These are phyloP conservation scores for Cinnamomum micranthum DNA, from an alignment of 164 flowering plant genomes.

Conservation along the genomic window DNA sequence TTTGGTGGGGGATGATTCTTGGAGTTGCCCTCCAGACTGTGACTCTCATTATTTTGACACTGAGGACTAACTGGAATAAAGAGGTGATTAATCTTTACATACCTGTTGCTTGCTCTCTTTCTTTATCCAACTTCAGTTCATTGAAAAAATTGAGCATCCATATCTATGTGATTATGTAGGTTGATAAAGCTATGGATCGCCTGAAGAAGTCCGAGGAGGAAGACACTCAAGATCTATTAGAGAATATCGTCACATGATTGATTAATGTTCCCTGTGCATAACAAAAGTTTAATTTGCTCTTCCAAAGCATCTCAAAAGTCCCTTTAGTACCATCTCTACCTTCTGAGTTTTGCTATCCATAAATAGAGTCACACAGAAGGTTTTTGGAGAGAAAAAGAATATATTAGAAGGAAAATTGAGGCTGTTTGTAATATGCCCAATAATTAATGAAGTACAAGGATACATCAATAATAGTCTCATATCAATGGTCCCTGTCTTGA, in stretches of 20 bases:
- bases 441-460: no score
- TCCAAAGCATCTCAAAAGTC: background rate
- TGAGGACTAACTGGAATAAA: conserved; percentile 58
- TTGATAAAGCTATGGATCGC: conserved; percentile 43
- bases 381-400: no score
- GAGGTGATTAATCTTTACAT: conserved; percentile 36
- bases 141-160: background rate
- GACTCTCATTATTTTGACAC: conserved; percentile 50
- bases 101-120: background rate
- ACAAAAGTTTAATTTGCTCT: background rate
- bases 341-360: no score
- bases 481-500: no score
- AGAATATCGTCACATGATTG: background rate
- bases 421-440: no score
- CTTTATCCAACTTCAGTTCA: background rate
- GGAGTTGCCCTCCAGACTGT: conserved; percentile 61
- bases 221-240: conserved; percentile 14
- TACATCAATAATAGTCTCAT: no score
- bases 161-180: conserved; percentile 24
- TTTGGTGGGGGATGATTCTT: conserved; percentile 77
- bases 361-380: no score
- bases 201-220: conserved; percentile 35
- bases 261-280: background rate
- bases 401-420: no score
- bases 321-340: no score